Conservation (phyloP, 2,329 filamentous ascomycete genomes). For the Rhexocercosporidium sp. region DNA sequence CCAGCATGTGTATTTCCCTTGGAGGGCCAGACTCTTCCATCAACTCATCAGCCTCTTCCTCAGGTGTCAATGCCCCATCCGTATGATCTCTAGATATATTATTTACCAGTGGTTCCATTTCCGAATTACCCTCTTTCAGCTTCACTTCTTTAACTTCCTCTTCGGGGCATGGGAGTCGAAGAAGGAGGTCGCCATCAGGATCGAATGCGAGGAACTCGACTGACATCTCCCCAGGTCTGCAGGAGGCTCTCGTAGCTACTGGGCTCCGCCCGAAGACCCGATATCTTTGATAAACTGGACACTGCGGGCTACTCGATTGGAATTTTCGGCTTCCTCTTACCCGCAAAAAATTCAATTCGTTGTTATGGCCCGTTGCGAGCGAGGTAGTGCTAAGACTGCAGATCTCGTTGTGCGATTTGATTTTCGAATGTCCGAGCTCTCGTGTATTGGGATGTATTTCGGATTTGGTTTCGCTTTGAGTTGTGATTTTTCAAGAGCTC, state of each 20-base stretch:
- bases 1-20: slow-evolving; percentile 11
- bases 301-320: not conserved
- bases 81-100: not conserved
- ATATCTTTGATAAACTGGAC: not conserved
- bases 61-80: not conserved
- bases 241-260: not conserved
- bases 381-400: no score
- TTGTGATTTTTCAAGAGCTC: not conserved
- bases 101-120: not conserved
- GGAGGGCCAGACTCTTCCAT: not conserved
- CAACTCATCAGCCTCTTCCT: not conserved
- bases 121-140: no score
- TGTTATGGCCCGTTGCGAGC: no score
- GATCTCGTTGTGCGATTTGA: no score
- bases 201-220: slow-evolving; percentile 3
- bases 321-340: no score
- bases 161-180: not conserved
- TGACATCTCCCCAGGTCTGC: slow-evolving; percentile 21
- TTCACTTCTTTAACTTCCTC: not conserved
- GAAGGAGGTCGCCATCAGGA: slow-evolving; percentile 18
- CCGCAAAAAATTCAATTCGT: no score
- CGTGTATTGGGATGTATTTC: not conserved
- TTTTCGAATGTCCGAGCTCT: not conserved
- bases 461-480: no score
- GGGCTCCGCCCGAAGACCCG: not conserved